phyloP scores from a whole-genome alignment of 495 filamentous ascomycete species.

The Penicillium samsonianum region DNA sequence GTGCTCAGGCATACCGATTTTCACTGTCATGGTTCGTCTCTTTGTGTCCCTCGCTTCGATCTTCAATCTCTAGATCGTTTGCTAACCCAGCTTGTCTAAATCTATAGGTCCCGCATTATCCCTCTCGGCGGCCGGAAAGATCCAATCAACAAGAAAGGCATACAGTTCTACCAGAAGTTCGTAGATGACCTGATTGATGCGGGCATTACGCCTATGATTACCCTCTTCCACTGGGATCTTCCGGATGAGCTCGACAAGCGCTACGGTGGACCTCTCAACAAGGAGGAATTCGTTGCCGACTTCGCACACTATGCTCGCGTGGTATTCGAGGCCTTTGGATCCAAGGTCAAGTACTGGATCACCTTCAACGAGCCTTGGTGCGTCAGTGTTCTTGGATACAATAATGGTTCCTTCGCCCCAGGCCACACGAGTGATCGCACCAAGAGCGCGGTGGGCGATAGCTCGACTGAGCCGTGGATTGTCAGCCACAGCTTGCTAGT shows the following conservation, averaged over 20 bases:
- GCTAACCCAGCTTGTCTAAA: neutral
- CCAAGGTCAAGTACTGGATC: slow-evolving; percentile 57
- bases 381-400: slow-evolving; percentile 53
- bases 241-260: slow-evolving; percentile 53
- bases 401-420: slow-evolving; percentile 52
- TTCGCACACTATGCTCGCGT: slow-evolving; percentile 53
- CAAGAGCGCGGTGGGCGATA: slow-evolving; percentile 50
- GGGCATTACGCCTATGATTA: slow-evolving; percentile 53
- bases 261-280: slow-evolving; percentile 54
- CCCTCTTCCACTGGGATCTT: slow-evolving; percentile 57
- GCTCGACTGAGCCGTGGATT: slow-evolving; percentile 53
- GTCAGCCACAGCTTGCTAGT: slow-evolving; percentile 52
- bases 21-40: slow-evolving; percentile 71
- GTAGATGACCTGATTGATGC: slow-evolving; percentile 51
- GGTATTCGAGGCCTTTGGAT: slow-evolving; percentile 45
- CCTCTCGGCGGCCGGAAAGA: slow-evolving; percentile 55
- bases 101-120: slow-evolving; percentile 65
- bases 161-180: slow-evolving; percentile 51
- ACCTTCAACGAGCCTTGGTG: slow-evolving; percentile 61
- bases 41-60: slow-evolving; percentile 46
- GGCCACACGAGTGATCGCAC: slow-evolving; percentile 52
- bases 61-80: neutral
- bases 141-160: slow-evolving; percentile 48
- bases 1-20: slow-evolving; percentile 70
- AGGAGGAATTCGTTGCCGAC: slow-evolving; percentile 53